A percentile compares a stretch with the other conserved stretches of the same genome.
Conservation (phyloP, 2,329 filamentous ascomycete genomes). For the Beauveria bassiana region DNA sequence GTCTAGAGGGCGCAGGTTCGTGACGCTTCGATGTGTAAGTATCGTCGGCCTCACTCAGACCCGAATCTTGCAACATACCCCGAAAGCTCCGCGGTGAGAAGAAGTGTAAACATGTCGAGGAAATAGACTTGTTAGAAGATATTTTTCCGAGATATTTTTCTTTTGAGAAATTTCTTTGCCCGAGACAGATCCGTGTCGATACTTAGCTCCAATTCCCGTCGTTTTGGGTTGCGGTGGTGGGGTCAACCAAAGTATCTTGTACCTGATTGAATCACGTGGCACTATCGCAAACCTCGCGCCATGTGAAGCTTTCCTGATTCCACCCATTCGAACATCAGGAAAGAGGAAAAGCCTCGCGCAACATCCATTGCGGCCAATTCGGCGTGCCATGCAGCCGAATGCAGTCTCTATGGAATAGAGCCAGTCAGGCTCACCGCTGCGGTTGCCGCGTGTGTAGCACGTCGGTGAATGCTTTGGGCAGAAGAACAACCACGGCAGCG, state of each 20-base stretch:
- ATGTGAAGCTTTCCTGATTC: constrained; percentile 5
- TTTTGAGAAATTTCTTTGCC: background rate
- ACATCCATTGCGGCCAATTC: background rate
- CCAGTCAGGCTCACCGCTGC: constrained; percentile 55
- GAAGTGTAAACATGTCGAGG: constrained; percentile 54
- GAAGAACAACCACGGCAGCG: constrained; percentile 42
- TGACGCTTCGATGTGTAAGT: constrained; percentile 55
- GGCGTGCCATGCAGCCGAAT: constrained; percentile 40
- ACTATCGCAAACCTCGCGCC: background rate
- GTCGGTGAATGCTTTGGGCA: constrained; percentile 38
- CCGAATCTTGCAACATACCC: constrained; percentile 42
- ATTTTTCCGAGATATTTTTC: background rate
- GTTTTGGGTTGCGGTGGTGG: background rate
- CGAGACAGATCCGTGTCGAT: background rate
- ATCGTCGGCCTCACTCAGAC: background rate
- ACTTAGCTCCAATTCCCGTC: background rate
- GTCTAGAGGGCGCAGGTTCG: constrained; percentile 78
- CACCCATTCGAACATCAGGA: background rate
- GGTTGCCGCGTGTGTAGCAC: constrained; percentile 55
- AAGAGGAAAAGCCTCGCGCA: background rate
- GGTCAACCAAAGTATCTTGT: constrained; percentile 1
- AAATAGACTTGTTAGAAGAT: background rate
- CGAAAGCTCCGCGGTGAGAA: constrained; percentile 59
- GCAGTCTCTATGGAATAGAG: constrained; percentile 62
- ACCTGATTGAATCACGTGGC: background rate